Conservation (phyloP, 2,329 filamentous ascomycete species). For the Triangularia setosa region DNA sequence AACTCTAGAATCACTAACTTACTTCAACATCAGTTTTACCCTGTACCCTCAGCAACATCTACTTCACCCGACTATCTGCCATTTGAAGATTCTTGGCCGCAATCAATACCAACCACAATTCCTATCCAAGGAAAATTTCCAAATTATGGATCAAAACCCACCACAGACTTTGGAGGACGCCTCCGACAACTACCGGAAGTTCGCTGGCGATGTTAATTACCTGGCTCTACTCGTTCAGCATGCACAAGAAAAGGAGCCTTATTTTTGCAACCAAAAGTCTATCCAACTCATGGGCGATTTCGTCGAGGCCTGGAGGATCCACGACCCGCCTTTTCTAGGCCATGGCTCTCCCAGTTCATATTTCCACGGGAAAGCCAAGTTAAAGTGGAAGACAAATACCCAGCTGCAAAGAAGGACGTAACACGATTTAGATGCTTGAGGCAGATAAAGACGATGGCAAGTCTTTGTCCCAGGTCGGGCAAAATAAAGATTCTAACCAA, state of each 20-base stretch:
- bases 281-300: background rate
- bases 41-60: no score
- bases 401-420: background rate
- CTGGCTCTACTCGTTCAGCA: background rate
- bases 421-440: background rate
- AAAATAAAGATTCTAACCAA: no score
- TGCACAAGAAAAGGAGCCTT: background rate
- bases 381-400: background rate
- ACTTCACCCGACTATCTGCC: no score
- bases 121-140: background rate
- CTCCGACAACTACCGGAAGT: background rate
- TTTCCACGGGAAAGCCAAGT: background rate
- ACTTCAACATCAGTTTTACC: background rate
- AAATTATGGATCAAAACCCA: no score
- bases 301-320: background rate
- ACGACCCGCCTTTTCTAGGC: background rate
- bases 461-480: no score
- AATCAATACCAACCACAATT: background rate
- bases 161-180: background rate
- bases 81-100: no score
- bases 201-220: background rate
- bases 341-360: background rate
- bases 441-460: no score
- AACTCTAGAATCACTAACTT: background rate
- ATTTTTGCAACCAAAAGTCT: background rate